These are phyloP conservation scores for Puccinia coronata DNA, from an alignment of 1,284 basidiomycete species.

Conservation along the genomic window DNA sequence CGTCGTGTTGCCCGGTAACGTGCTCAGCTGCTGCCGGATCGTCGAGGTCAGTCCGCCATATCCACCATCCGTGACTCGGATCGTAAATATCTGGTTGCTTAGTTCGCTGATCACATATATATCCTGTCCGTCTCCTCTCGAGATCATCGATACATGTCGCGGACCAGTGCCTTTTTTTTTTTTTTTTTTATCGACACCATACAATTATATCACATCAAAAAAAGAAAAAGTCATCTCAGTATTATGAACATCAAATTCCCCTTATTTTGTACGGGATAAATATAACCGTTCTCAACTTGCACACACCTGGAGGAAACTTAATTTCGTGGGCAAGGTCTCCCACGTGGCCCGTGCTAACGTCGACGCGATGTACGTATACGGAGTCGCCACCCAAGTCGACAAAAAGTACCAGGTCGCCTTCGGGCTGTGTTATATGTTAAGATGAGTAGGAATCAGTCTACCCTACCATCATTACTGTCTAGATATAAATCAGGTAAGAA, in stretches of 20 bases:
- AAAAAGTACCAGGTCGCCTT: conserved; percentile 10
- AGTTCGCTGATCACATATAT: conserved; percentile 42
- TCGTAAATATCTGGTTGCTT: conserved; percentile 30
- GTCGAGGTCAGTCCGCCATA: neutral
- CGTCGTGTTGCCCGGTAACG: neutral
- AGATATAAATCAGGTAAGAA: neutral
- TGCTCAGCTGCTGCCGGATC: conserved; percentile 13
- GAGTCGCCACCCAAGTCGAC: conserved; percentile 31
- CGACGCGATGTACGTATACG: conserved; percentile 30
- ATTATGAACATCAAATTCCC: too few species aligned
- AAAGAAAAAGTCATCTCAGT: too few species aligned
- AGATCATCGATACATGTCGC: conserved; percentile 21
- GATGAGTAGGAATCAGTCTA: neutral
- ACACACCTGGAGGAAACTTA: conserved; percentile 19
- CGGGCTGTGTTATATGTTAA: neutral
- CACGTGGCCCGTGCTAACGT: neutral
- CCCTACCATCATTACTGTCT: neutral
- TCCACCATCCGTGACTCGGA: neutral
- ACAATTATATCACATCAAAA: neutral
- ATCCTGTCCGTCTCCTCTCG: neutral
- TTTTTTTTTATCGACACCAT: neutral
- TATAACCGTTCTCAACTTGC: too few species aligned
- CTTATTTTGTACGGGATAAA: too few species aligned
- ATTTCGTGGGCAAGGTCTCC: conserved; percentile 7
- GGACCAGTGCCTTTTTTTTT: conserved; percentile 39